Evolutionary conservation across 2,329 filamentous ascomycete species (phyloP), one percentile per base, ranked within the genome.

Genomic region (Claviceps capensis): DNA sequence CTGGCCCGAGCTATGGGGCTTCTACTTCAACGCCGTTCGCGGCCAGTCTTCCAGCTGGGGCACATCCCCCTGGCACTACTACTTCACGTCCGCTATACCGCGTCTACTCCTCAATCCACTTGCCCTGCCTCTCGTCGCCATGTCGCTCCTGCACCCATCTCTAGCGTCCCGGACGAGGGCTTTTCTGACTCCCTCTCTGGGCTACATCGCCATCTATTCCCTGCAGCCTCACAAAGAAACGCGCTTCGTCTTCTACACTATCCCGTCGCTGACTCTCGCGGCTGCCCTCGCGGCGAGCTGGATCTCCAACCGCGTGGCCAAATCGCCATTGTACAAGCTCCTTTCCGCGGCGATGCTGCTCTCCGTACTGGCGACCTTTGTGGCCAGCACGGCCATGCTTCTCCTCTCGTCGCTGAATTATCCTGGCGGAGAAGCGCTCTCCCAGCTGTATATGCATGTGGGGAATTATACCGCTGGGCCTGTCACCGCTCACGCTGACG

Each of bases 141-240:
- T 77, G 5, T 73, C 81, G 2, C 69, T 82, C 8, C 63, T 64
- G 11, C 70, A 73, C 6, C 71, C 73, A 0, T 72, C 71, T 2
- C 75, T 72, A 0, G 63, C 67, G 8, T 65, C 64, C 4, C 65
- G 68, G 5, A 71, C 74, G 0, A 62, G 67, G 16, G 69, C 72
- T 6, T 61, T 87, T 0, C 72, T 86, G 4, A 59, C 83, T 2
- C 89, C 93, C 0, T 76, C 79, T 9, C 58, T 94, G 1, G 66
- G 78, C 34, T 98, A 90, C 65, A 74, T 94, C 19, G 76, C 76
- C 4, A 67, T 94, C 44, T 97, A 95, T 72, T 95, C 88, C 56
- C 60, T 88, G 49, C 85, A 95, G 55, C 90, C 91, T 0, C 93
- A 98, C 71, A 98, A 98, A 65, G 93, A 98, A 70, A 86, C 89